These are phyloP conservation scores for Lodderomyces margitis DNA, from an alignment of 1,139 yeast genomes.

Conservation along the genomic window DNA sequence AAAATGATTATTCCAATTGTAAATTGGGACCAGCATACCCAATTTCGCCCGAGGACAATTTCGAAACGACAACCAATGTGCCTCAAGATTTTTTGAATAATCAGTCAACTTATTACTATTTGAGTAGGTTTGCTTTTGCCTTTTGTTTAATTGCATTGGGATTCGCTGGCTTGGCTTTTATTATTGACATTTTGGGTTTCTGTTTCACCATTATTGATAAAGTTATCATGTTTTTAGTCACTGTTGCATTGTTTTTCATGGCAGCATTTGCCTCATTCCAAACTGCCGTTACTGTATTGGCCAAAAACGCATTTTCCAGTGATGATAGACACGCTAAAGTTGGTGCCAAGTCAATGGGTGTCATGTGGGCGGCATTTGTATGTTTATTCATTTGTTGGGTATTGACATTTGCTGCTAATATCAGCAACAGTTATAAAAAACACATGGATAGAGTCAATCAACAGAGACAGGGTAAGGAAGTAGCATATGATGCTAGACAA, in stretches of 20 bases:
- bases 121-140: constrained; percentile 70
- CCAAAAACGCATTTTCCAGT: constrained; percentile 58
- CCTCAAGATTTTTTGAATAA: constrained; percentile 55
- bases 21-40: constrained; percentile 56
- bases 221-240: constrained; percentile 52
- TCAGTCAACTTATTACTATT: constrained; percentile 62
- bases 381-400: constrained; percentile 51
- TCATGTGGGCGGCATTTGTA: constrained; percentile 69
- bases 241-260: constrained; percentile 52
- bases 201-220: constrained; percentile 49
- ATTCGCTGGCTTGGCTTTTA: constrained; percentile 46
- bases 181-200: constrained; percentile 42
- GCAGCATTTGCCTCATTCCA: constrained; percentile 62
- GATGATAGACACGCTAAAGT: constrained; percentile 44
- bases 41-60: constrained; percentile 71
- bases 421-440: constrained; percentile 45
- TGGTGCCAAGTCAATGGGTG: constrained; percentile 59
- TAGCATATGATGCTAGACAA: not conserved
- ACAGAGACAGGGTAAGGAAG: constrained; percentile 13
- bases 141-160: constrained; percentile 61
- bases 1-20: constrained; percentile 43
- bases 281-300: constrained; percentile 68
- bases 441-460: constrained; percentile 40
- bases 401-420: constrained; percentile 53
- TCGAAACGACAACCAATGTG: constrained; percentile 47